Evolutionary conservation across 1,139 yeast genomes (phyloP).

Genomic region (Yamadazyma dendronema): DNA sequence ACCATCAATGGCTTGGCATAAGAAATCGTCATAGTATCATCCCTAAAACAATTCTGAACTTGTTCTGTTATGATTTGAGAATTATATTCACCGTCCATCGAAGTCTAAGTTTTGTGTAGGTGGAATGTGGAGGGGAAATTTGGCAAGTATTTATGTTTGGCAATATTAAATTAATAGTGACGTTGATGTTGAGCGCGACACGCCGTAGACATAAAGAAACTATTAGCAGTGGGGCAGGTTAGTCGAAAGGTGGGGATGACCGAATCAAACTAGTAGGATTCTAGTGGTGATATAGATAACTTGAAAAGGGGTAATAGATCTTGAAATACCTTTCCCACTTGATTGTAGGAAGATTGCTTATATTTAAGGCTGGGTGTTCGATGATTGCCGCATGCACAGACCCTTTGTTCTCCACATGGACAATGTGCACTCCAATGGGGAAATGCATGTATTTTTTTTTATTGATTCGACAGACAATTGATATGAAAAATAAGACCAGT

Average conservation of each 20-base stretch:
- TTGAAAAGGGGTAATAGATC: no score
- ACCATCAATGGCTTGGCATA: slow-evolving; percentile 81
- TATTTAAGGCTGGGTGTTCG: neutral
- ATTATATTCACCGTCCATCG: neutral
- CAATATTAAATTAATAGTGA: neutral
- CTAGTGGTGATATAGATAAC: no score
- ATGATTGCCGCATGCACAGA: neutral
- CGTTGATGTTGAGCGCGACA: slow-evolving; percentile 1
- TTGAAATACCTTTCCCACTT: no score
- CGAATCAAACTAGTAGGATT: no score
- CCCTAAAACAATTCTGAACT: slow-evolving; percentile 20
- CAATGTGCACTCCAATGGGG: no score
- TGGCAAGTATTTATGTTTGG: neutral
- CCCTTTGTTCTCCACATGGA: neutral
- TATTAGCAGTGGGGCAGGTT: neutral
- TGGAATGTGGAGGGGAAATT: neutral
- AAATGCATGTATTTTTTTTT: no score
- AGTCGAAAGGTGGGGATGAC: no score
- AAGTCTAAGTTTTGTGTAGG: neutral
- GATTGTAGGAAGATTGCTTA: neutral
- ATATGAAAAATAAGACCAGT: no score
- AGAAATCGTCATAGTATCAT: slow-evolving; percentile 55
- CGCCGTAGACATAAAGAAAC: neutral
- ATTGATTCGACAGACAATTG: no score
- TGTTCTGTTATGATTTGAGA: slow-evolving; percentile 6